Base-by-base conservation (phyloP, 768 basidiomycete genomes). In the Paxillus involutus region DNA sequence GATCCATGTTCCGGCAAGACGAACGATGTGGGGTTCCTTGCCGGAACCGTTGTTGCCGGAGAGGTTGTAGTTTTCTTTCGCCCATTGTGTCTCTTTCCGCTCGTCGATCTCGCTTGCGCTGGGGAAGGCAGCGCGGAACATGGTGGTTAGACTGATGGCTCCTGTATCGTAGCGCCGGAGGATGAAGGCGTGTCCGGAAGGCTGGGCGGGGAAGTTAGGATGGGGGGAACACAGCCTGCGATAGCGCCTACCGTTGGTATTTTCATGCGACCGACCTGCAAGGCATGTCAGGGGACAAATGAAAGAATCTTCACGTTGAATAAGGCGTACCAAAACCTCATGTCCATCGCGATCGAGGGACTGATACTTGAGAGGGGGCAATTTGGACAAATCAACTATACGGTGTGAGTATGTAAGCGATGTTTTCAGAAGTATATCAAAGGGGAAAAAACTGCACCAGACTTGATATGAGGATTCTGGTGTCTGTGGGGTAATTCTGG, bases 111-210 rank as follows among this genome's bases (percentile, higher is more conserved):
- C 91, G 41, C 76, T 74, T 4, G 93, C 89, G 37, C 78, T 82
- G 10, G 94, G 94, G 70, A 93, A 98, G 0, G 93, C 93, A 8
- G 94, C 94, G 54, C 94, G 90, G 75, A 91, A 96, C 94, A 98
- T 96, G 52, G 94, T 96, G 10, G 94, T 96, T 10, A 94, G 81
- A 59, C 88, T 90, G 72, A 98, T 82, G 17, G 93, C 93, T 55
- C 90, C 87, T 3, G 94, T 96, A 72, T 98, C 95, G 62, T 90
- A 94, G 51, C 95, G 85, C 43, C 94, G 85, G 35, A 98, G 86
- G 66, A 98, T 91, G 69, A 97, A 98, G 21, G 95, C 93, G 72
- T 98, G 94, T 35, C 88, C 85, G 13, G 75, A 70, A 29, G 86
- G 80, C 89, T 92, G 67, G 17, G 52, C 29, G 37, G 52, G 50